Percentiles rank a stretch among this genome's conserved stretches.
Conservation (phyloP, 139 green algal species). For the Astrephomene gubernaculifera region DNA sequence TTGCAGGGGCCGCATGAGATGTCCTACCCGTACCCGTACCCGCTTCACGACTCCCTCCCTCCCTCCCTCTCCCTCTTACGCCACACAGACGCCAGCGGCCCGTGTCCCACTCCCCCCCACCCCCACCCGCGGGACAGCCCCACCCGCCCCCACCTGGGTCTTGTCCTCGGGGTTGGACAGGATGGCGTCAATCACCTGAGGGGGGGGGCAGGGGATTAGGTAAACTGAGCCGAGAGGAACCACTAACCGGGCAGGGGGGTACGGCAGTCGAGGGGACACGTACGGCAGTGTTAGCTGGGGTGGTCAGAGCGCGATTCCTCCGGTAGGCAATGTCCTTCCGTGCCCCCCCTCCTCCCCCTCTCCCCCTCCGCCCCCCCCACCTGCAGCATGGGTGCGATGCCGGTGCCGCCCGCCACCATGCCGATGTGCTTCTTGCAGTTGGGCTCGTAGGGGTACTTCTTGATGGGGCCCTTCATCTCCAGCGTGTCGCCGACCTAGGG, state of each 20-base stretch:
- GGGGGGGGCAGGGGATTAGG: no score
- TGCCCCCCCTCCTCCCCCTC: slow-evolving; percentile 14
- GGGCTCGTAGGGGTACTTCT: slow-evolving; percentile 76
- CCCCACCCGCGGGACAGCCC: background rate
- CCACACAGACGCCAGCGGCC: no score
- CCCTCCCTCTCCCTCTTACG: no score
- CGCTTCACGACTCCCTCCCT: no score
- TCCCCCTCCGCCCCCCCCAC: slow-evolving; percentile 12
- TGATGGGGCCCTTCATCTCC: slow-evolving; percentile 77
- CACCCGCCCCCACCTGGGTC: slow-evolving; percentile 53
- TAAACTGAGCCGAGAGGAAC: no score
- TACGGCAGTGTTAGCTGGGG: no score
- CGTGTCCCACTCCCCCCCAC: no score
- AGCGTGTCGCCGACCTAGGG: slow-evolving; percentile 70
- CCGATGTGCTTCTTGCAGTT: slow-evolving; percentile 86
- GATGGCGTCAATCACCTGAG: slow-evolving; percentile 75
- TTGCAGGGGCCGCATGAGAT: no score
- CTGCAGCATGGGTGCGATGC: slow-evolving; percentile 60
- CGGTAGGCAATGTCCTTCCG: background rate
- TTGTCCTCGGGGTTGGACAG: slow-evolving; percentile 73
- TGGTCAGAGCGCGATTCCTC: no score
- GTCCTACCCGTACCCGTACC: no score
- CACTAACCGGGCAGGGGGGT: no score
- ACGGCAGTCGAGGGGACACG: no score
- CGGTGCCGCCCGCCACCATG: slow-evolving; percentile 80